Conservation (phyloP, 2,329 filamentous ascomycete genomes). For the Dactylonectria estremocensis region DNA sequence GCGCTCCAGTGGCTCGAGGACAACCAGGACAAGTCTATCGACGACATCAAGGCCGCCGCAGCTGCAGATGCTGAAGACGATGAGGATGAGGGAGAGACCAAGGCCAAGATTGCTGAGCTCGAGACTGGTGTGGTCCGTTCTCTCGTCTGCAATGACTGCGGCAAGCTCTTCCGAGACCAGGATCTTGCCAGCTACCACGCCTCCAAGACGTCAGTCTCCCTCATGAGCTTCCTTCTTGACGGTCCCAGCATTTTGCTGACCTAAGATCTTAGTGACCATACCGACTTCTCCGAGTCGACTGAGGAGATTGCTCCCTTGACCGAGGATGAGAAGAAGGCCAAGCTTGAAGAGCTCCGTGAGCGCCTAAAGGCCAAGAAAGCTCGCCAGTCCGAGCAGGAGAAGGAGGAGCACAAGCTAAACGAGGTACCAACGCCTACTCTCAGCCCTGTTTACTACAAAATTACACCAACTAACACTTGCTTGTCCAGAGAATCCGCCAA, state of each 20-base stretch:
- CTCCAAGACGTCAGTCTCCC: conserved; percentile 77
- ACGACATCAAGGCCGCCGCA: conserved; percentile 77
- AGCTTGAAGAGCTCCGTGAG: conserved; percentile 80
- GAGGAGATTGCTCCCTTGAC: conserved; percentile 93
- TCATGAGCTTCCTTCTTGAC: background rate
- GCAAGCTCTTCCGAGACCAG: conserved; percentile 88
- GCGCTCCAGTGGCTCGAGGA: conserved; percentile 96
- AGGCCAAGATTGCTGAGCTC: conserved; percentile 74
- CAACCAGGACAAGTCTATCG: conserved; percentile 89
- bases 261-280: conserved; percentile 74
- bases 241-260: background rate
- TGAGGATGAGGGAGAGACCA: conserved; percentile 64
- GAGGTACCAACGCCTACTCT: conserved; percentile 69
- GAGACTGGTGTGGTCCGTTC: conserved; percentile 83
- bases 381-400: conserved; percentile 78
- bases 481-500: conserved; percentile 74
- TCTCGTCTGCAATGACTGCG: conserved; percentile 94
- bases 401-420: conserved; percentile 86
- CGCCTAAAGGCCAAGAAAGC: conserved; percentile 82
- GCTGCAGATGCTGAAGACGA: conserved; percentile 58
- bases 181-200: conserved; percentile 92
- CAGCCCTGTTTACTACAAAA: background rate
- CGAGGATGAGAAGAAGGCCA: conserved; percentile 90
- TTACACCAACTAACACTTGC: background rate
- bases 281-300: conserved; percentile 92